phyloP scores from a whole-genome alignment of 176 grass and related monocot genomes.

The Canna indica region DNA sequence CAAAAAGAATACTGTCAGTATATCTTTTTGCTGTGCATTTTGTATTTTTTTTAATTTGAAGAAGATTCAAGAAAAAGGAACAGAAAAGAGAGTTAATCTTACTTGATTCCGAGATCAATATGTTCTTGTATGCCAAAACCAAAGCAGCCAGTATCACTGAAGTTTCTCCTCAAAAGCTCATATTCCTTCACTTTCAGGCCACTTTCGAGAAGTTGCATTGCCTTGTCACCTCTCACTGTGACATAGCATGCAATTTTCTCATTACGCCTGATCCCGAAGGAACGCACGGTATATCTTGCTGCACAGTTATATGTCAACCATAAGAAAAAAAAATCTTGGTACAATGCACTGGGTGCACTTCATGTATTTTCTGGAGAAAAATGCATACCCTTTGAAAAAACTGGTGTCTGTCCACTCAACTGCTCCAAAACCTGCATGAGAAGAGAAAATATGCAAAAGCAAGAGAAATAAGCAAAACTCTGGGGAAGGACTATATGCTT shows the following conservation, averaged over 20 bases:
- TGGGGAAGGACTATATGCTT: background rate
- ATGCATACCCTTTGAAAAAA: constrained; percentile 28
- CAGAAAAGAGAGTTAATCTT: background rate
- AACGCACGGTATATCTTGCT: background rate
- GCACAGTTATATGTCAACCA: background rate
- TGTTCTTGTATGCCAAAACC: background rate
- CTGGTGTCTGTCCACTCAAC: no score
- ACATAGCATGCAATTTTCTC: background rate
- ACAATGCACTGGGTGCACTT: background rate
- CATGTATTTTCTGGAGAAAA: background rate
- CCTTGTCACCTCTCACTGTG: no score
- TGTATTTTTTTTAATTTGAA: background rate
- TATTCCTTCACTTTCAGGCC: background rate
- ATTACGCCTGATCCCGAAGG: background rate
- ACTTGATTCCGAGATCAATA: background rate
- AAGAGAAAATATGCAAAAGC: constrained; percentile 1
- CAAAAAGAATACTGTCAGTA: no score
- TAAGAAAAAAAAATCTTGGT: background rate
- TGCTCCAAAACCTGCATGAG: constrained; percentile 32
- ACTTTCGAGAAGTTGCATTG: no score
- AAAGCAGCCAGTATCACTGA: background rate
- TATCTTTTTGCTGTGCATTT: no score
- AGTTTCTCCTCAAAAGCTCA: background rate
- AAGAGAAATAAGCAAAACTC: background rate
- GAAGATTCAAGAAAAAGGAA: background rate